phyloP scores from a whole-genome alignment of 495 filamentous ascomycete genomes.

The Neurospora discreta region DNA sequence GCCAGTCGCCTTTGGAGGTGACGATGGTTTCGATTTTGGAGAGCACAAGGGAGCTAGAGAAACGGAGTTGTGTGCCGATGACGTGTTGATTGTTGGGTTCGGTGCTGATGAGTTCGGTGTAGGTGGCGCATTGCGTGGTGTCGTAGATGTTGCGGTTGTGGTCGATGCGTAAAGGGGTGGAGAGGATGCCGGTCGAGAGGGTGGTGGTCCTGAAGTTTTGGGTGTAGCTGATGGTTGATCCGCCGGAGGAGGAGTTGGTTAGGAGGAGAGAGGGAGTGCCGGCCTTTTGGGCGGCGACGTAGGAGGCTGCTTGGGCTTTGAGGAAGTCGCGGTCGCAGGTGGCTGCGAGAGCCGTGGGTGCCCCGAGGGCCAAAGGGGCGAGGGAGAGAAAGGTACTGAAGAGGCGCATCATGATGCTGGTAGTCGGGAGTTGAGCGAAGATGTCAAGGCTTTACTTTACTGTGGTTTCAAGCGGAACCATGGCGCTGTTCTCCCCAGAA shows the following conservation, averaged over 20 bases:
- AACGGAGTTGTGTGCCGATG: conserved; percentile 36
- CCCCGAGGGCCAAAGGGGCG: background rate
- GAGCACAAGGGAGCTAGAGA: no score
- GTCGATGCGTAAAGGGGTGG: conserved; percentile 31
- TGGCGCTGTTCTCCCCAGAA: background rate
- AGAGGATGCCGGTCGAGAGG: conserved; percentile 28
- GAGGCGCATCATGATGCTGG: background rate
- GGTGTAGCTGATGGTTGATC: conserved; percentile 10
- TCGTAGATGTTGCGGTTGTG: conserved; percentile 38
- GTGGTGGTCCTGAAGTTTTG: conserved; percentile 26
- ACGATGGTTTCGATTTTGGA: conserved; percentile 33
- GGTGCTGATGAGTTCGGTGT: conserved; percentile 39
- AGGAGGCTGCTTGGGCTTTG: conserved; percentile 11
- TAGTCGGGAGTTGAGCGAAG: background rate
- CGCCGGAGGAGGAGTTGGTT: conserved; percentile 4
- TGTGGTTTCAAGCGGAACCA: background rate
- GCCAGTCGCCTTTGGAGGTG: conserved; percentile 34
- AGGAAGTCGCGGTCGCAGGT: conserved; percentile 13
- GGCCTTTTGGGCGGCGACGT: conserved; percentile 33
- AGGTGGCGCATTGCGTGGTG: conserved; percentile 39
- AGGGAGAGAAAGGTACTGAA: background rate
- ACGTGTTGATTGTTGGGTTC: conserved; percentile 34
- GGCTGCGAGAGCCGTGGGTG: background rate
- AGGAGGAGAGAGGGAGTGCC: conserved; percentile 23
- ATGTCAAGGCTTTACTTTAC: background rate